Conservation (phyloP, 805 yeast genomes). For the Ogataea pignaliae region DNA sequence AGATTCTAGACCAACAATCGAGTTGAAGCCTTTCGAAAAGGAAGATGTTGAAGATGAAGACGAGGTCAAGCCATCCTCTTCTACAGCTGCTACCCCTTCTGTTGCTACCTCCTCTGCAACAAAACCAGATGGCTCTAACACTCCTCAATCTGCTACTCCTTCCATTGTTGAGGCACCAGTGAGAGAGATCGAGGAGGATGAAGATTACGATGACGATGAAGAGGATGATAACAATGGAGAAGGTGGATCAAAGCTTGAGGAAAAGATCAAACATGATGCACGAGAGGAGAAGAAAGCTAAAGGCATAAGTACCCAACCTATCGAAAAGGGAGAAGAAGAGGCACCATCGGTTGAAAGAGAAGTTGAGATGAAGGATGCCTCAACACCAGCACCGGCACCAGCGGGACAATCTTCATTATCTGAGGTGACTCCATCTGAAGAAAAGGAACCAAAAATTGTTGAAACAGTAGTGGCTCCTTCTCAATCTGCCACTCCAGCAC, state of each 20-base stretch:
- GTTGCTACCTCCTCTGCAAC: neutral
- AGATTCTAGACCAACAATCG: conserved; percentile 18
- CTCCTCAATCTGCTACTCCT: neutral
- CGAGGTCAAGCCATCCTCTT: neutral
- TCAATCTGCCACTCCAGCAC: too few relatives aligned
- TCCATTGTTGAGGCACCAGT: conserved; percentile 22
- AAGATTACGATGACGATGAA: conserved; percentile 32
- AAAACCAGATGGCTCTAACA: conserved; percentile 1
- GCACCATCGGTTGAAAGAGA: neutral
- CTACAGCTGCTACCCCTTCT: neutral
- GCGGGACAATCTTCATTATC: neutral
- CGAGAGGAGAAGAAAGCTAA: conserved; percentile 2
- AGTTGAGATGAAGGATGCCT: neutral
- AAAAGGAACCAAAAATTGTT: neutral
- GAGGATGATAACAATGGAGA: conserved; percentile 10
- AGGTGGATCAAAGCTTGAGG: too few relatives aligned
- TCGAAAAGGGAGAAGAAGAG: neutral
- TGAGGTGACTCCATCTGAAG: neutral
- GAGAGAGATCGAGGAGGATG: conserved; percentile 34
- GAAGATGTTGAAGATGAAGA: conserved; percentile 26
- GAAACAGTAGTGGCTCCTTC: too few relatives aligned
- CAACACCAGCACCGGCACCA: too few relatives aligned
- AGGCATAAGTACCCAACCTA: conserved; percentile 1
- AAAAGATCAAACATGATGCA: too few relatives aligned
- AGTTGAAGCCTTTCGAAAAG: conserved; percentile 29